Conservation (phyloP, 441 rosid genomes). For the Croton setiger region DNA sequence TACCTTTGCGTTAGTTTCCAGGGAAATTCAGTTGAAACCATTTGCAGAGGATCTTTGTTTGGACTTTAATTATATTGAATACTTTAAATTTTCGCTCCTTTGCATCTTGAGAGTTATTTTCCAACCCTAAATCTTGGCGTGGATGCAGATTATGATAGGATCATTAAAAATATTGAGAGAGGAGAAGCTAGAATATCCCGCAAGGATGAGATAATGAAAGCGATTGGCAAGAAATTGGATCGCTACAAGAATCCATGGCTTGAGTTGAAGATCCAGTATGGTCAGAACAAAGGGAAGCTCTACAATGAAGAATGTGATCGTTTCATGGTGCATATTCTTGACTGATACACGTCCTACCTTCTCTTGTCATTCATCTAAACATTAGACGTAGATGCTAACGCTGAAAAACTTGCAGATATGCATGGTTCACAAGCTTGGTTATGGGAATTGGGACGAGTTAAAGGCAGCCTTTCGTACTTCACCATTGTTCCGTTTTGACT, state of each 20-base stretch:
- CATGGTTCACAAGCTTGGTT: constrained; percentile 98
- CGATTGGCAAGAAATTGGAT: constrained; percentile 94
- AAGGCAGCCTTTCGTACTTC: constrained; percentile 89
- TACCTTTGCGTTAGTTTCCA: not conserved
- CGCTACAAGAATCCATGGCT: constrained; percentile 99
- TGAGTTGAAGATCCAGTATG: constrained; percentile 97
- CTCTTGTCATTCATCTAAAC: too few species aligned
- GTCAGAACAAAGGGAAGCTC: constrained; percentile 97
- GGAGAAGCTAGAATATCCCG: constrained; percentile 97
- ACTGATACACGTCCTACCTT: not conserved
- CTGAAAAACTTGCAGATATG: constrained; percentile 56
- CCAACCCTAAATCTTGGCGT: constrained; percentile 5
- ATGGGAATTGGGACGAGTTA: constrained; percentile 99
- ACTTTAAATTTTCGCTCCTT: not conserved
- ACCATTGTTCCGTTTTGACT: constrained; percentile 83
- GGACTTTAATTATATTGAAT: not conserved
- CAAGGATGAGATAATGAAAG: constrained; percentile 99
- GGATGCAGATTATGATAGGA: constrained; percentile 80
- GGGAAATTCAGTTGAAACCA: not conserved
- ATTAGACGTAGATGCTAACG: not conserved
- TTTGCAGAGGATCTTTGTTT: not conserved
- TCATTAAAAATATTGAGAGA: constrained; percentile 95
- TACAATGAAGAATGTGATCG: constrained; percentile 99
- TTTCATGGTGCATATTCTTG: constrained; percentile 63
- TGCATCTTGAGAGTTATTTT: not conserved